Conservation (phyloP, 2,329 filamentous ascomycete genomes). For the Diaporthe batatas region DNA sequence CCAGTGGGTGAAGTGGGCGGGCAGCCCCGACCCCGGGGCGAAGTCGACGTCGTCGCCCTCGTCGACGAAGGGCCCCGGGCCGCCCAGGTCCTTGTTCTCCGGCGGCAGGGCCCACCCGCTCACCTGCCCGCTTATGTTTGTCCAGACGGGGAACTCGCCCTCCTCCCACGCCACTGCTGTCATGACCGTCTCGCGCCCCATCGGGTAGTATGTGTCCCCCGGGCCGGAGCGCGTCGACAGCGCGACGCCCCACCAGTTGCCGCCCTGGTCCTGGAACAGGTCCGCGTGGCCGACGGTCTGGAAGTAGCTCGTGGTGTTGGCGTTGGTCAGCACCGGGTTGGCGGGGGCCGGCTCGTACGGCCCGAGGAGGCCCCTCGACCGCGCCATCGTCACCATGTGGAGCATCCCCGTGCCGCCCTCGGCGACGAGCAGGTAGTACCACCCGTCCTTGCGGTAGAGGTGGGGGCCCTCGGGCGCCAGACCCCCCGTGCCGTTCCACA, state of each 20-base stretch:
- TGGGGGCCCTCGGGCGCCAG: slow-evolving; percentile 66
- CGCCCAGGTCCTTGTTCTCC: slow-evolving; percentile 42
- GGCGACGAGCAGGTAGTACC: slow-evolving; percentile 66
- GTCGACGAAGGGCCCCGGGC: slow-evolving; percentile 47
- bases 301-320: slow-evolving; percentile 58
- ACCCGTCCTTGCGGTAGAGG: slow-evolving; percentile 64
- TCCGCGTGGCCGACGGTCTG: slow-evolving; percentile 71
- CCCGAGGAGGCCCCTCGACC: slow-evolving; percentile 56
- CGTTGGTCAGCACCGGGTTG: slow-evolving; percentile 62
- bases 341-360: slow-evolving; percentile 58
- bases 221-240: slow-evolving; percentile 57
- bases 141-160: slow-evolving; percentile 53
- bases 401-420: slow-evolving; percentile 64
- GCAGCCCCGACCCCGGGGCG: slow-evolving; percentile 57
- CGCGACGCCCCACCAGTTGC: slow-evolving; percentile 58
- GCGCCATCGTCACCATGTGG: slow-evolving; percentile 64
- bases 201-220: slow-evolving; percentile 55
- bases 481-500: slow-evolving; percentile 64
- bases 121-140: slow-evolving; percentile 50
- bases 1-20: slow-evolving; percentile 69
- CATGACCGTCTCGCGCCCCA: slow-evolving; percentile 60
- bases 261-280: slow-evolving; percentile 63
- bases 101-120: slow-evolving; percentile 46
- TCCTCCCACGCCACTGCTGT: slow-evolving; percentile 55
- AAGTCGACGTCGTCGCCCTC: slow-evolving; percentile 49